Conservation (phyloP, 345 rosid species). For the Barbarea vulgaris region DNA sequence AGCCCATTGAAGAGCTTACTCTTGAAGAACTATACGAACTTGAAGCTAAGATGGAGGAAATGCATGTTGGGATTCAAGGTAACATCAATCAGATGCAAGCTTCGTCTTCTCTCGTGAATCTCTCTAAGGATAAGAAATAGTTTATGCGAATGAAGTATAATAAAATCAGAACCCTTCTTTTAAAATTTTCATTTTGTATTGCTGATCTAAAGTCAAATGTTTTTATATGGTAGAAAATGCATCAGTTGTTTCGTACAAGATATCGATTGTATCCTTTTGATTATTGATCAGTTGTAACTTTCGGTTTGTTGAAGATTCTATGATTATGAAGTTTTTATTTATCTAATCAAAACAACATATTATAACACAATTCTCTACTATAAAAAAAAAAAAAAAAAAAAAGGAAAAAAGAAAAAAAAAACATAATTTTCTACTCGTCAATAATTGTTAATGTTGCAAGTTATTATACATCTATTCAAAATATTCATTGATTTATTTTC, state of each 20-base stretch:
- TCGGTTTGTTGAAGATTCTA: background rate
- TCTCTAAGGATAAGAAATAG: background rate
- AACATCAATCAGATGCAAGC: slow-evolving; percentile 12
- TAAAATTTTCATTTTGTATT: background rate
- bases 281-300: slow-evolving; percentile 1
- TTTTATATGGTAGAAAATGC: background rate
- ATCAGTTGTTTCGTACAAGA: background rate
- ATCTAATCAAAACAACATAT: background rate
- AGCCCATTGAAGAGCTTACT: slow-evolving; percentile 32
- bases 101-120: slow-evolving; percentile 26
- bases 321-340: background rate
- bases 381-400: too few relatives aligned
- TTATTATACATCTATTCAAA: too few relatives aligned
- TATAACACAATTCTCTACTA: background rate
- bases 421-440: background rate
- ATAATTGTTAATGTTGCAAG: background rate
- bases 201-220: background rate
- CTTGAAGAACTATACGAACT: slow-evolving; percentile 23
- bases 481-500: too few relatives aligned
- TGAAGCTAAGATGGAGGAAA: background rate
- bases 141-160: background rate
- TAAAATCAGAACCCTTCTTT: background rate
- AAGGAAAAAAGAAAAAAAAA: background rate
- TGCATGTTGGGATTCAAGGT: background rate
- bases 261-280: background rate